A percentile compares a stretch with the other conserved stretches of the same genome.
These are phyloP conservation scores for Hemisphaericaspora xylofermentans DNA, from an alignment of 1,139 yeast genomes.

Conservation along the genomic window DNA sequence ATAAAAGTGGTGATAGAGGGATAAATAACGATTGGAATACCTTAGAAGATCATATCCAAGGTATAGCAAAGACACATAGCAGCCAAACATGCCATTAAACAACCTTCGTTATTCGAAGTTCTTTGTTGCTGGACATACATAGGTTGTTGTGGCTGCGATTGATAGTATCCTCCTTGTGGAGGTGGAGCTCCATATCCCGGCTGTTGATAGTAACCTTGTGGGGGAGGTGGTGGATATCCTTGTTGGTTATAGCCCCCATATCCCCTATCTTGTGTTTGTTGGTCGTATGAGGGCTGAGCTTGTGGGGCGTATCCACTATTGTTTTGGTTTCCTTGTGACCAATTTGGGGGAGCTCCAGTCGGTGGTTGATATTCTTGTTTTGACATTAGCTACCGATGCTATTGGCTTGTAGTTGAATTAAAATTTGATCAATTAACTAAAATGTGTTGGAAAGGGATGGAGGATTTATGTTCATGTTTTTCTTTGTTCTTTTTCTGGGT, in stretches of 20 bases:
- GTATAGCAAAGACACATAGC: conserved; percentile 77
- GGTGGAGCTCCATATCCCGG: conserved; percentile 25
- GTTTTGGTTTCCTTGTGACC: conserved; percentile 23
- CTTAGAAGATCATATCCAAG: conserved; percentile 63
- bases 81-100: conserved; percentile 69
- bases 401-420: not conserved
- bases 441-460: not conserved
- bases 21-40: not conserved
- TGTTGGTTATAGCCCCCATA: conserved; percentile 34
- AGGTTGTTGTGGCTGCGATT: conserved; percentile 43
- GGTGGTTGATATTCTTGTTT: conserved; percentile 37
- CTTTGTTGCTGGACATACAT: conserved; percentile 61
- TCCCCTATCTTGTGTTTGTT: conserved; percentile 33
- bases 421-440: not conserved
- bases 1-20: not conserved
- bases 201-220: conserved; percentile 12
- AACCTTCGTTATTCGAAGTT: conserved; percentile 40
- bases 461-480: too few species aligned
- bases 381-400: conserved; percentile 15
- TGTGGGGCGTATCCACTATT: conserved; percentile 26
- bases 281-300: conserved; percentile 35
- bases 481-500: not conserved
- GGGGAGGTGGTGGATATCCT: conserved; percentile 25
- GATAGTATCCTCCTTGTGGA: conserved; percentile 21
- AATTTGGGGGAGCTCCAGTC: conserved; percentile 49